Evolutionary conservation across 139 green algal genomes (phyloP).

Genomic region (Chlamydomonas sphaeroides): DNA sequence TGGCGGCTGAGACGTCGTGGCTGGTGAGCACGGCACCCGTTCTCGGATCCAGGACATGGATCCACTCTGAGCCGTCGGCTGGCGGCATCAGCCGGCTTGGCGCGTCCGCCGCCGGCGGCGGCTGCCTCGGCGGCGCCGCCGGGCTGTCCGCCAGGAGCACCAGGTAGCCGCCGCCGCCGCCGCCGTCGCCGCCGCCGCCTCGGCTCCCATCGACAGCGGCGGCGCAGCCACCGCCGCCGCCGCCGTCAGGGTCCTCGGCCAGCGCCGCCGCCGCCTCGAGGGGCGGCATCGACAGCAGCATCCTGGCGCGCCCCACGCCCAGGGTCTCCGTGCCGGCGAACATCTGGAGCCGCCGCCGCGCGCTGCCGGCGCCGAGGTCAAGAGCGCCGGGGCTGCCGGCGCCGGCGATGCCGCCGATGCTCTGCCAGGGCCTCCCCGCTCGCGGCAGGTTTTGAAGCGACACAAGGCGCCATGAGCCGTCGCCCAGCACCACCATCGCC

Average conservation of each 20-base stretch:
- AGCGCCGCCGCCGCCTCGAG: too few relatives aligned
- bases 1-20: neutral
- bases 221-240: neutral
- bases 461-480: conserved; percentile 24
- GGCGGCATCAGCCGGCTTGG: neutral
- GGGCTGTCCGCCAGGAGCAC: neutral
- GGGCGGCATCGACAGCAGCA: conserved; percentile 3
- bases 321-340: too few relatives aligned
- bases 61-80: neutral
- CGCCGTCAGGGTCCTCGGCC: neutral
- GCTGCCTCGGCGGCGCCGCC: neutral
- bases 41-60: conserved; percentile 9
- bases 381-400: neutral
- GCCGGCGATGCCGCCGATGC: neutral
- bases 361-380: too few relatives aligned
- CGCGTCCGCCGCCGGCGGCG: neutral
- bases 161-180: conserved; percentile 2
- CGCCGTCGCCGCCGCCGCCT: neutral
- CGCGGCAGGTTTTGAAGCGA: conserved; percentile 14
- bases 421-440: neutral
- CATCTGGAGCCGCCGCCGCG: too few relatives aligned
- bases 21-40: conserved; percentile 4
- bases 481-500: conserved; percentile 16
- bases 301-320: neutral
- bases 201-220: too few relatives aligned